Evolutionary conservation across 805 yeast genomes (phyloP).

Genomic region (Blastobotrys chiropterorum): DNA sequence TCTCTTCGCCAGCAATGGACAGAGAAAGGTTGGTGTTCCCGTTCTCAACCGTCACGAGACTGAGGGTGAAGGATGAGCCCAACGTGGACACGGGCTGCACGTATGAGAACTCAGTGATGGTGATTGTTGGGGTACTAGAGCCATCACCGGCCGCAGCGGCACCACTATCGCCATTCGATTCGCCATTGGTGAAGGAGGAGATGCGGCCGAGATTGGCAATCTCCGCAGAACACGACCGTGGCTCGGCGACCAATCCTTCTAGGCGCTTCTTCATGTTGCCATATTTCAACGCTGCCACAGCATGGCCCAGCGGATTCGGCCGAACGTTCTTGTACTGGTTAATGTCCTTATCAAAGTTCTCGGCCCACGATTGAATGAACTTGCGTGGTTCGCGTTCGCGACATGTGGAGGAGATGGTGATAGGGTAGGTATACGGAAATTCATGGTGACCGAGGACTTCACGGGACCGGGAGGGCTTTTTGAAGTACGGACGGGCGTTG

Average conservation of each 20-base stretch:
- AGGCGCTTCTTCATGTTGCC: conserved; percentile 4
- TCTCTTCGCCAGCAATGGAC: too few species aligned
- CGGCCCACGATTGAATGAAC: conserved; percentile 10
- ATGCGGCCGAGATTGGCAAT: conserved; percentile 9
- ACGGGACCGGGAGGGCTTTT: too few species aligned
- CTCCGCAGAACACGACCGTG: conserved; percentile 4
- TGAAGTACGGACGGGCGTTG: background rate
- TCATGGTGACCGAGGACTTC: too few species aligned
- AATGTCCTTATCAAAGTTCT: background rate
- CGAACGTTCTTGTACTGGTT: background rate
- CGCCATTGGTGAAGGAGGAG: background rate
- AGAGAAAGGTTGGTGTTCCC: too few species aligned
- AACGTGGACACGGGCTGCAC: conserved; percentile 4
- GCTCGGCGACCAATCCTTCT: background rate
- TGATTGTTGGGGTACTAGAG: background rate
- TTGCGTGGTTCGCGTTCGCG: background rate
- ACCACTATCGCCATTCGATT: background rate
- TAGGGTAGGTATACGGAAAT: background rate
- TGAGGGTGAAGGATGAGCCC: conserved; percentile 6
- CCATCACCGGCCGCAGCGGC: background rate
- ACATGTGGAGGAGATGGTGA: background rate
- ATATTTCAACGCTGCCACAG: background rate
- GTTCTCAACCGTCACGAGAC: conserved; percentile 4
- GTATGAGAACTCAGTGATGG: conserved; percentile 6
- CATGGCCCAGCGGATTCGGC: background rate